Evolutionary conservation across 75 land plant species (phyloP), one percentile per base, ranked within the genome.

Genomic region (Pinus albicaulis): DNA sequence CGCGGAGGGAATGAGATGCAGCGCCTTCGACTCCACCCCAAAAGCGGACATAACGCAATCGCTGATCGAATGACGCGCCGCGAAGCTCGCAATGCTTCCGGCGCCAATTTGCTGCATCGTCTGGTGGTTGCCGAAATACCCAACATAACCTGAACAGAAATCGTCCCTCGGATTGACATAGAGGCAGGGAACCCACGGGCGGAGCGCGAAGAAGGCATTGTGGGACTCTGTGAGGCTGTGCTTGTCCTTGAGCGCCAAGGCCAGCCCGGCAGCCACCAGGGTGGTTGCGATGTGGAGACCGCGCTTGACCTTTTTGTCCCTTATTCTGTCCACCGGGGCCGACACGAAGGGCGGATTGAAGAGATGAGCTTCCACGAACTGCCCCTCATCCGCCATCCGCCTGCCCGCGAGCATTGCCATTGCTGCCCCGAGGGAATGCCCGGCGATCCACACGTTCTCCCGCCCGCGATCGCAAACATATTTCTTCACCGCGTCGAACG

Each of bases 371-470:
- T 89, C 82, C n/a, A 92, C 62, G 38, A 72, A 55, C 2, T 71
- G 66, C 1, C 91, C 87, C 5, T 38, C 72, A 4, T 85, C 91
- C 2, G 44, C 34, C 81, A 92, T 79, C 17, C 64, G 73, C 64
- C 74, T 80, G 22, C 90, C 91, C n/a, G 84, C 84, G 0, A 85
- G 82, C 74, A 80, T 64, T 10, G 85, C 94, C 61, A 92, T 80
- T 8, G 91, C 87, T 22, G 94, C 74, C 3, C 94, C 94, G 0
- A 89, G 74, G 44, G 94, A 92, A 68, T 92, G 94, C 53, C 94
- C 94, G 57, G 86, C 80, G 22, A 92, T 63, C 90, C 88, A 85
- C 24, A 87, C 73, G 15, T 81, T 87, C 11, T 74, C 34, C n/a
- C 24, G 72, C 4, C 84, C 83, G 24, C 44, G 76, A 13, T 62